Percentiles rank a stretch among this genome's conserved stretches.
phyloP scores from a whole-genome alignment of 129 eudicot genomes.

The Helianthus tuberosus region DNA sequence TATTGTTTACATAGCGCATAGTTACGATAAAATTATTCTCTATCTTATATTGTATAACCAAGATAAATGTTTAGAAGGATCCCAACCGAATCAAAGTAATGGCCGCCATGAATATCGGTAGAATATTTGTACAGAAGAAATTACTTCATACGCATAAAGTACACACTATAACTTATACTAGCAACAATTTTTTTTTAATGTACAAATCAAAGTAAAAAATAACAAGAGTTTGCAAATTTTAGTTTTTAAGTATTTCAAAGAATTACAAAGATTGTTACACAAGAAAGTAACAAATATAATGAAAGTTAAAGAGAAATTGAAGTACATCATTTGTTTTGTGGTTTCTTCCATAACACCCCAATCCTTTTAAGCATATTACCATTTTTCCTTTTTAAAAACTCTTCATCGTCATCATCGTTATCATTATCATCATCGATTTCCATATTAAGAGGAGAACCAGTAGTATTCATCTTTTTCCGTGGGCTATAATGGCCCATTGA shows the following conservation, averaged over 20 bases:
- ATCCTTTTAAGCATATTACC: constrained; percentile 81
- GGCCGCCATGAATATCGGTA: too few relatives aligned
- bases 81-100: too few relatives aligned
- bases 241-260: not conserved
- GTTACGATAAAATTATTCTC: too few relatives aligned
- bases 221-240: not conserved
- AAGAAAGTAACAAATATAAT: constrained; percentile 17
- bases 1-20: too few relatives aligned
- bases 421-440: constrained; percentile 23
- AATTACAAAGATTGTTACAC: constrained; percentile 12
- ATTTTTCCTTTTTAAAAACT: constrained; percentile 65
- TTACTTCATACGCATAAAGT: too few relatives aligned
- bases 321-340: constrained; percentile 52
- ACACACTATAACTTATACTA: too few relatives aligned
- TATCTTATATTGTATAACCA: too few relatives aligned
- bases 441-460: constrained; percentile 43
- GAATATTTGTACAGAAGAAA: too few relatives aligned
- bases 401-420: constrained; percentile 57
- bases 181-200: not conserved
- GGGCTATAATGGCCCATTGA: constrained; percentile 73
- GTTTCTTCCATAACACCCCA: constrained; percentile 87
- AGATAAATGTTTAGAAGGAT: too few relatives aligned
- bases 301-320: not conserved
- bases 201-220: not conserved
- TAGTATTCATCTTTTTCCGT: constrained; percentile 32